Evolutionary conservation across 2,329 filamentous ascomycete species (phyloP).

Genomic region (Aspergillus spinulosporus): DNA sequence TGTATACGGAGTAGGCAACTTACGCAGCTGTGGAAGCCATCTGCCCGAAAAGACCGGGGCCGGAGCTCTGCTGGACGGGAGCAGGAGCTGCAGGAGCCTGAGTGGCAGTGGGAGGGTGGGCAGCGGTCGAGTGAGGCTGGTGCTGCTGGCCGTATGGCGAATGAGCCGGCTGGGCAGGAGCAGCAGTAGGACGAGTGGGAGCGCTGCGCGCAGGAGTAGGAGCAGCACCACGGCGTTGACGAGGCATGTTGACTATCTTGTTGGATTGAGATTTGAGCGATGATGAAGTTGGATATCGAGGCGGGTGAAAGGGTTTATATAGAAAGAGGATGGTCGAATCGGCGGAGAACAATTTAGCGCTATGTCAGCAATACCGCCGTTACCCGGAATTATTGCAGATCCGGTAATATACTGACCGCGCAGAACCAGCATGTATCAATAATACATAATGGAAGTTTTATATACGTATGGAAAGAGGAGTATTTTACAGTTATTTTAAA

Average conservation of each 20-base stretch:
- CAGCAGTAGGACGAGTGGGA: slow-evolving; percentile 65
- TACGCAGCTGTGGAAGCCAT: slow-evolving; percentile 98
- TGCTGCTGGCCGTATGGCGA: slow-evolving; percentile 60
- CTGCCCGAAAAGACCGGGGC: slow-evolving; percentile 87
- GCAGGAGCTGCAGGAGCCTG: slow-evolving; percentile 44
- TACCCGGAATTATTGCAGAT: neutral
- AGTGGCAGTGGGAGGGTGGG: slow-evolving; percentile 49
- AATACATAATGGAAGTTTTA: too few relatives aligned
- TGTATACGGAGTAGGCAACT: slow-evolving; percentile 44
- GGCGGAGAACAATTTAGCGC: slow-evolving; percentile 22
- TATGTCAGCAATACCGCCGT: slow-evolving; percentile 15
- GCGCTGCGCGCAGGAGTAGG: slow-evolving; percentile 55
- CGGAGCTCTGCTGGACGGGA: slow-evolving; percentile 56
- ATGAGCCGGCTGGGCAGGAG: slow-evolving; percentile 55
- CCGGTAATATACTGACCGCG: neutral
- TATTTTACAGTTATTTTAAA: too few relatives aligned
- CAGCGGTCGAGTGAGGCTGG: slow-evolving; percentile 69
- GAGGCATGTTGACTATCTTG: slow-evolving; percentile 64
- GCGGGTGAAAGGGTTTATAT: slow-evolving; percentile 18
- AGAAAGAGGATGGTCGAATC: slow-evolving; percentile 24
- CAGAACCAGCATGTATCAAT: too few relatives aligned
- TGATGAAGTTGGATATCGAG: slow-evolving; percentile 24
- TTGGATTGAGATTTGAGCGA: slow-evolving; percentile 24
- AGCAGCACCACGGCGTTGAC: slow-evolving; percentile 68
- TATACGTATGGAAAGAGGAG: too few relatives aligned